Base-by-base conservation (phyloP, 148 eudicot genomes). In the Fallopia convolvulus region DNA sequence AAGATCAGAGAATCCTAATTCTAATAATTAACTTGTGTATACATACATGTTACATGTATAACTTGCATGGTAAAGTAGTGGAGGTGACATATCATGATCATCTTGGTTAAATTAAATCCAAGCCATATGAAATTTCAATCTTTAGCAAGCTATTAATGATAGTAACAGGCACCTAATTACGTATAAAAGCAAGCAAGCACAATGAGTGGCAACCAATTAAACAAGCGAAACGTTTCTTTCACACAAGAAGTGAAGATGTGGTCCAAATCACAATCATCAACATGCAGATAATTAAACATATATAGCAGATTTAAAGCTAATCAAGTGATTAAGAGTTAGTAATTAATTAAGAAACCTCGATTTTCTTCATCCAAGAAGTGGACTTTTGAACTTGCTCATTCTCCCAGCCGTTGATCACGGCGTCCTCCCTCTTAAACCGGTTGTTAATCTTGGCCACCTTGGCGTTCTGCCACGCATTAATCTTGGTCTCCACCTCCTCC, bases 401-500 rank as follows among this genome's bases (percentile, higher is more conserved):
- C 80, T 95, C 99, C 97, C 92, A 89, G 0, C 99, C 99, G 23
- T 79, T 85, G 20, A 95, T 95, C 13, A 95, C 60, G 0, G 97
- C 97, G 23, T 95, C 97, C 73, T 95, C 97, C 4, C 99, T 82
- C 88, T 95, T 95, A 74, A 83, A 92, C 79, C 97, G 81, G 74
- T 92, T 95, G 32, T 92, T 95, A 10, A 95, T 81, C 89, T 92
- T 95, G 0, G 99, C 87, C 40, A 95, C 77, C 83, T 95, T 92
- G 4, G 99, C 99, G 1, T 82, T 92, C 77, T 95, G 91, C 99
- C 99, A 95, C 0, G 99, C 97, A 0, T 77, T 58, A 6, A 95
- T 95, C 94, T 95, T 95, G 21, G 97, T 66, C 75, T 91, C 97
- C 13, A 89, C 99, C 84, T 95, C 99, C 78, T 91, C 99, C 77